Base-by-base conservation (phyloP, 2,329 filamentous ascomycete species). In the Escovopsis weberi region DNA sequence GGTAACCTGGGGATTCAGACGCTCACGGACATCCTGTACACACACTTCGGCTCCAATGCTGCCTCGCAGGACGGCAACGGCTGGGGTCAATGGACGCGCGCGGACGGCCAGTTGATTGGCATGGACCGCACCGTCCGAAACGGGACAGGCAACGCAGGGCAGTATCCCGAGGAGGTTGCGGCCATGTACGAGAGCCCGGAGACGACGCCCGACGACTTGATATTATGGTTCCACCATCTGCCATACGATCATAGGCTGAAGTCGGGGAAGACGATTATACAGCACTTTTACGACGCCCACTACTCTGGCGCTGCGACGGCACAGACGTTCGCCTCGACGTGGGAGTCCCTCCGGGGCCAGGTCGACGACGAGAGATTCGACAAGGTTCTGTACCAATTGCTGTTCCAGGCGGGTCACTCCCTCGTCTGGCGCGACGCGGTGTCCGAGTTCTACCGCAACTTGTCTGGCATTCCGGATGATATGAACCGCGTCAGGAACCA, bases 161-260 rank as follows among this genome's bases (percentile, higher is more conserved):
- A 83, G 51, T 85, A 85, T 52, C 78, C 79, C 0, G 50, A 67
- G 0, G 73, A 80, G 45, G 57, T 85, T 0, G 72, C 74, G 0
- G 55, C 62, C 3, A 57, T 63, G 51, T 85, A 70, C 53, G 80
- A 85, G 50, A 59, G 70, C 37, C 62, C 76, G 15, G 67, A 71
- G 12, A 78, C 73, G 0, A 84, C 80, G 0, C 79, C 80, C 0
- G 80, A 84, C 46, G 65, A 84, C 19, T 62, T 85, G 1, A 58
- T 85, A 2, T 63, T 85, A 2, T 85, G 80, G 80, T 85, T 85
- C 60, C 81, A 85, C 55, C 81, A 85, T 52, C 77, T 85, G 0
- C 70, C 71, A 4, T 85, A 82, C 54, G 81, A 75, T 0, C 72
- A 81, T 34, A 58, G 55, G 6, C 67, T 85, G 2, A 66, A 76